A percentile compares a stretch with the other conserved stretches of the same genome.
phyloP scores from a whole-genome alignment of 192 early-diverging fungal genomes.

The Umbelopsis sp. region DNA sequence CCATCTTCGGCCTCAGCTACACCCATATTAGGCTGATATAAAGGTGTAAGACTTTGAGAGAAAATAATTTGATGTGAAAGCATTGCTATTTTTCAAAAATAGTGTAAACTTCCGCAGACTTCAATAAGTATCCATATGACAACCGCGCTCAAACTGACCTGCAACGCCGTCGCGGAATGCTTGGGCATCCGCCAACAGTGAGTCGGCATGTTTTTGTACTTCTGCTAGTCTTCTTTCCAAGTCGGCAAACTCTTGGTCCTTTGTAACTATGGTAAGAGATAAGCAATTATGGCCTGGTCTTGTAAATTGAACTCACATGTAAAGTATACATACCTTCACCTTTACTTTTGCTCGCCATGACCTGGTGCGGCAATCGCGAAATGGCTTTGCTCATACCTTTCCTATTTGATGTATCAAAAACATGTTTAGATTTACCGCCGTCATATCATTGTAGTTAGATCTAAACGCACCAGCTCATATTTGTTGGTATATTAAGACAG shows the following conservation, averaged over 20 bases:
- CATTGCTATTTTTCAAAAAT: not conserved
- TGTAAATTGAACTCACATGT: not conserved
- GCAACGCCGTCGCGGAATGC: slow-evolving; percentile 66
- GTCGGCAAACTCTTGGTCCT: slow-evolving; percentile 59
- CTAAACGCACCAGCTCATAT: not conserved
- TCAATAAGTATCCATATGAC: not conserved
- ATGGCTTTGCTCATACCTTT: slow-evolving; percentile 20
- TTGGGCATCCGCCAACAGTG: slow-evolving; percentile 64
- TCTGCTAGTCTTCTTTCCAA: slow-evolving; percentile 64
- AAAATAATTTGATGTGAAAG: slow-evolving; percentile 11
- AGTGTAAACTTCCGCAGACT: not conserved
- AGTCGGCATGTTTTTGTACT: slow-evolving; percentile 56
- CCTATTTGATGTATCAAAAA: not conserved
- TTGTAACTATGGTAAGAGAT: slow-evolving; percentile 47
- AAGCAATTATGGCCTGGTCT: not conserved
- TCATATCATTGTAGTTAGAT: not conserved
- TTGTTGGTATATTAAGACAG: not conserved
- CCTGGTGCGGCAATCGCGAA: slow-evolving; percentile 20
- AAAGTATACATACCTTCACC: not conserved
- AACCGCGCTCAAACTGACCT: slow-evolving; percentile 20
- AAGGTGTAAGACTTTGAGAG: not conserved
- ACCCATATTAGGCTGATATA: slow-evolving; percentile 19
- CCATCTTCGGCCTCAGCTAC: slow-evolving; percentile 60
- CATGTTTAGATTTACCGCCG: too few species aligned
- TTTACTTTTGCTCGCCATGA: slow-evolving; percentile 13